These are phyloP conservation scores for Sutorius australiensis DNA, from an alignment of 768 basidiomycete genomes.

Conservation along the genomic window DNA sequence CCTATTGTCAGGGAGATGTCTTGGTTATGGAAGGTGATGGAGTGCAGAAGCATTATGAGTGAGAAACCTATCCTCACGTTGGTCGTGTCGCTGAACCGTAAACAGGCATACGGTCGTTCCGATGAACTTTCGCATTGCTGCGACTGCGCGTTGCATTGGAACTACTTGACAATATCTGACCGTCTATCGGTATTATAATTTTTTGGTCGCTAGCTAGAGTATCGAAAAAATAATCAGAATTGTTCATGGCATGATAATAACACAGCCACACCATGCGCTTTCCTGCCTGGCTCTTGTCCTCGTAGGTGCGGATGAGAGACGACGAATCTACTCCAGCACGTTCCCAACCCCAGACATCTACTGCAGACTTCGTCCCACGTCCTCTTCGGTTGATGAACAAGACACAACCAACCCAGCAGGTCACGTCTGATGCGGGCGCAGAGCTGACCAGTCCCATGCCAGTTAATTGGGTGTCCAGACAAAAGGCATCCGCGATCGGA, in stretches of 20 bases:
- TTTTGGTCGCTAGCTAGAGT: not conserved
- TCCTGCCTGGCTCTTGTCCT: not conserved
- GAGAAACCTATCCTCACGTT: slow-evolving; percentile 22
- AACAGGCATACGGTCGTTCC: slow-evolving; percentile 72
- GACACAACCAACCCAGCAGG: slow-evolving; percentile 15
- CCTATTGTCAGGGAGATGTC: slow-evolving; percentile 63
- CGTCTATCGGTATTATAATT: not conserved
- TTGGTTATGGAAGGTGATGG: slow-evolving; percentile 71
- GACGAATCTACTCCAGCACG: not conserved
- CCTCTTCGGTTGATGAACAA: slow-evolving; percentile 22
- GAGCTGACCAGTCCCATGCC: slow-evolving; percentile 7
- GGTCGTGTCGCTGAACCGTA: slow-evolving; percentile 9
- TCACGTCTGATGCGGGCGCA: not conserved
- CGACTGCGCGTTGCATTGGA: slow-evolving; percentile 68
- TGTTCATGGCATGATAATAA: not conserved
- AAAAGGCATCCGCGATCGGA: slow-evolving; percentile 13
- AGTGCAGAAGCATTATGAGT: slow-evolving; percentile 73
- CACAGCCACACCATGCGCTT: slow-evolving; percentile 17
- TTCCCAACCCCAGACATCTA: not conserved
- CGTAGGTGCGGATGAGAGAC: slow-evolving; percentile 4
- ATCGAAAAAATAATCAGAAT: not conserved
- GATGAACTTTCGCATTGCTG: slow-evolving; percentile 72
- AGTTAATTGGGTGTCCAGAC: slow-evolving; percentile 11
- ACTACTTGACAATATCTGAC: slow-evolving; percentile 18
- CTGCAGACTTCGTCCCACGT: slow-evolving; percentile 4